Conservation (phyloP, 2,329 filamentous ascomycete genomes). For the Trichoderma arundinaceum region DNA sequence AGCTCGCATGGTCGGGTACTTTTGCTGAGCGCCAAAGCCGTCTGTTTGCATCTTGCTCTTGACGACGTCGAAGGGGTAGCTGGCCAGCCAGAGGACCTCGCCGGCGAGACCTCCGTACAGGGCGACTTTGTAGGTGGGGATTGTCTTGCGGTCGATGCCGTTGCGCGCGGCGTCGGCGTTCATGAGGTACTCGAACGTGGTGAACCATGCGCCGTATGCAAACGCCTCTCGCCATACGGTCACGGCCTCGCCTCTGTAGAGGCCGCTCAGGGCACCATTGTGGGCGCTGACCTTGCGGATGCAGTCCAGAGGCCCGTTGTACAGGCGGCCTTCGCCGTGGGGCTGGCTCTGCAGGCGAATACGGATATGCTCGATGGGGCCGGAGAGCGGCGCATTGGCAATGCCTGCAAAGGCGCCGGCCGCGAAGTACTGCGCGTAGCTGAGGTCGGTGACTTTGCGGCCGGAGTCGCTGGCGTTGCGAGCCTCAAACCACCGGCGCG, state of each 20-base stretch:
- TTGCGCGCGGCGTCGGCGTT: conserved; percentile 84
- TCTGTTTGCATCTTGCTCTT: conserved; percentile 99
- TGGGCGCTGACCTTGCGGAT: conserved; percentile 77
- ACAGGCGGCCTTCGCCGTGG: conserved; percentile 79
- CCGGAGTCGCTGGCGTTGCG: conserved; percentile 63
- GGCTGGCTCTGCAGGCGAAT: conserved; percentile 97
- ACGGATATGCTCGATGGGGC: conserved; percentile 94
- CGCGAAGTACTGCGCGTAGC: conserved; percentile 85
- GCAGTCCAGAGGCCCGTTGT: conserved; percentile 86
- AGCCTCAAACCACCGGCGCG: conserved; percentile 82
- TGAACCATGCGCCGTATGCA: conserved; percentile 95
- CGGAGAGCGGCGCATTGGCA: conserved; percentile 85
- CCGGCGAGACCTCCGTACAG: conserved; percentile 92
- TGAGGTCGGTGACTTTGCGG: conserved; percentile 69
- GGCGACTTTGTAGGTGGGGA: conserved; percentile 85
- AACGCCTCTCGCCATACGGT: conserved; percentile 88
- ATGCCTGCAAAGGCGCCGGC: conserved; percentile 92
- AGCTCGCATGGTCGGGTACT: conserved; percentile 83
- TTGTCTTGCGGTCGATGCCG: conserved; percentile 72
- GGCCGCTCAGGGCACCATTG: conserved; percentile 68
- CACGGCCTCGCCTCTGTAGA: conserved; percentile 88
- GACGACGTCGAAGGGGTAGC: conserved; percentile 95
- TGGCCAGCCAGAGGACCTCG: conserved; percentile 89
- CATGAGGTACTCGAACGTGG: conserved; percentile 96
- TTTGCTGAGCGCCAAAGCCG: conserved; percentile 74